Evolutionary conservation across 2,329 filamentous ascomycete genomes (phyloP).

Genomic region (Claviceps fusiformis): DNA sequence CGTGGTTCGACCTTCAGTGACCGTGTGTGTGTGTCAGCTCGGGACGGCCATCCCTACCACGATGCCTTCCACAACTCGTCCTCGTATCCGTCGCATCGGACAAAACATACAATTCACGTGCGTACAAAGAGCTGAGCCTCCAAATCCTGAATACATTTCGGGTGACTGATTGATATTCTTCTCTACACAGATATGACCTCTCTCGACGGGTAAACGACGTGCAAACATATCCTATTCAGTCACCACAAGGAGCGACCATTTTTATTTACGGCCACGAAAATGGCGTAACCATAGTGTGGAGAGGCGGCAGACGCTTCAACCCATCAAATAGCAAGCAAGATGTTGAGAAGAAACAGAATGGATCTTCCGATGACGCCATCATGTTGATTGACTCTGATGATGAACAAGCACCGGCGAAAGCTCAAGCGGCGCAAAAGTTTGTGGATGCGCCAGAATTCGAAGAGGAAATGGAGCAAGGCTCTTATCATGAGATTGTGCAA

Average conservation of each 20-base stretch:
- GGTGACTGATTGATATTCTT: not conserved
- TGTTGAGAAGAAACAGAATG: slow-evolving; percentile 36
- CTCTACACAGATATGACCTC: slow-evolving; percentile 41
- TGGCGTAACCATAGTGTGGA: slow-evolving; percentile 48
- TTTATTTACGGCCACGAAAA: slow-evolving; percentile 51
- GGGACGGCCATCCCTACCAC: slow-evolving; percentile 2
- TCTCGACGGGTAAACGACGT: slow-evolving; percentile 44
- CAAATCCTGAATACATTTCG: no score
- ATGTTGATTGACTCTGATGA: slow-evolving; percentile 54
- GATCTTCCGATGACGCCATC: slow-evolving; percentile 35
- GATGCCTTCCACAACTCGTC: slow-evolving; percentile 21
- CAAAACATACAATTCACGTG: slow-evolving; percentile 37
- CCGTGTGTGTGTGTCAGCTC: slow-evolving; percentile 4
- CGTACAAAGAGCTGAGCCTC: slow-evolving; percentile 7
- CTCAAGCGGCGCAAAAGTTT: slow-evolving; percentile 18
- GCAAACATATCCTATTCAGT: slow-evolving; percentile 46
- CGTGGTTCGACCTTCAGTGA: not conserved
- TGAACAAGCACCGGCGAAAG: slow-evolving; percentile 29
- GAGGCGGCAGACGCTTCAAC: slow-evolving; percentile 48
- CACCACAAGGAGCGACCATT: slow-evolving; percentile 49
- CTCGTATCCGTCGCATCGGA: slow-evolving; percentile 31
- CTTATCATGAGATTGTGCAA: slow-evolving; percentile 43
- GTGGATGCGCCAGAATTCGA: slow-evolving; percentile 47
- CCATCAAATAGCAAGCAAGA: slow-evolving; percentile 19
- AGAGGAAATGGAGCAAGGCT: slow-evolving; percentile 32